phyloP scores from a whole-genome alignment of 129 eudicot genomes.

The Centrapalus pauciflorus region DNA sequence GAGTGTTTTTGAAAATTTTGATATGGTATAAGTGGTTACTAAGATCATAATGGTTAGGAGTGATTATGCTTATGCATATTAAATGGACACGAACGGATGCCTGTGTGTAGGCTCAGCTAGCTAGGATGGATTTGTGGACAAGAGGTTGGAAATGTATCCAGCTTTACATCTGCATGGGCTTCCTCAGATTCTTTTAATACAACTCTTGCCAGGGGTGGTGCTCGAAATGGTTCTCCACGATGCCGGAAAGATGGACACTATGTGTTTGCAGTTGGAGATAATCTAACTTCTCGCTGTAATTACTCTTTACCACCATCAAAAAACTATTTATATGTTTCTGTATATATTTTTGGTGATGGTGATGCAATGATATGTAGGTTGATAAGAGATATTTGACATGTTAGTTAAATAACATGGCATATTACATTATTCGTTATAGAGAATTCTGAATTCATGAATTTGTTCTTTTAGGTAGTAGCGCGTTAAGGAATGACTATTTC shows the following conservation, averaged over 20 bases:
- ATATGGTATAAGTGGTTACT: background rate
- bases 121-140: conserved; percentile 61
- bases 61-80: conserved; percentile 25
- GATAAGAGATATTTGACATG: background rate
- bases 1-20: too few relatives aligned
- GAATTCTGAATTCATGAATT: too few relatives aligned
- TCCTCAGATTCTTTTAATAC: conserved; percentile 44
- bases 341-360: background rate
- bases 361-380: background rate
- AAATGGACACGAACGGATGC: conserved; percentile 46
- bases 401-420: too few relatives aligned
- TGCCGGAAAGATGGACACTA: conserved; percentile 66
- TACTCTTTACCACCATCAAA: conserved; percentile 38
- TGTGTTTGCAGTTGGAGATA: conserved; percentile 65
- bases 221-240: conserved; percentile 65
- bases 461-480: too few relatives aligned
- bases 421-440: too few relatives aligned
- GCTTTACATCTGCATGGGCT: conserved; percentile 49
- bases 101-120: conserved; percentile 89
- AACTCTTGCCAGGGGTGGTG: conserved; percentile 45
- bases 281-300: conserved; percentile 74
- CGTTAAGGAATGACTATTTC: too few relatives aligned
- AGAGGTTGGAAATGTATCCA: conserved; percentile 52
- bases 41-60: conserved; percentile 29
- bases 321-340: background rate